Conservation (phyloP, 106 monocot species). For the Acorus gramineus region DNA sequence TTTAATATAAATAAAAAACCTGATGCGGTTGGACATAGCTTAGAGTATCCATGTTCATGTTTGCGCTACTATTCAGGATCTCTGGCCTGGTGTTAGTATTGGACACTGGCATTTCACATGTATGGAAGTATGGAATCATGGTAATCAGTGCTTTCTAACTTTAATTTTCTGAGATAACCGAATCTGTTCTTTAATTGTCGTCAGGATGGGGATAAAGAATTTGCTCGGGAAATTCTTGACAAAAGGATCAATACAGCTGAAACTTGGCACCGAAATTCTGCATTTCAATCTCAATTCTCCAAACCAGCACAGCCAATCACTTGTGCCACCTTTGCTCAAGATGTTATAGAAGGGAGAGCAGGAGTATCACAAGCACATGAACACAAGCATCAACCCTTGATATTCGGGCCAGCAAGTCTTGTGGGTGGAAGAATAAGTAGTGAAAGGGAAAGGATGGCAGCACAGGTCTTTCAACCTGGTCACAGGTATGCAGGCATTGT, state of each 20-base stretch:
- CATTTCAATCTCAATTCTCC: constrained; percentile 35
- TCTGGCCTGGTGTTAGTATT: too few species aligned
- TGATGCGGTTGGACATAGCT: too few species aligned
- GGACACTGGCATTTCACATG: too few species aligned
- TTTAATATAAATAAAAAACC: too few species aligned
- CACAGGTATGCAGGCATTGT: constrained; percentile 44
- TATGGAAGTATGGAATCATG: too few species aligned
- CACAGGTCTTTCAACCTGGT: constrained; percentile 87
- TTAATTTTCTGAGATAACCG: too few species aligned
- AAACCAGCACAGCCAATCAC: constrained; percentile 80
- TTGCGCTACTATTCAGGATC: too few species aligned
- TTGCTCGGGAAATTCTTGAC: constrained; percentile 65
- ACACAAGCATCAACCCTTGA: constrained; percentile 85
- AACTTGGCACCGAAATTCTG: constrained; percentile 62
- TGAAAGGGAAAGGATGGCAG: constrained; percentile 79
- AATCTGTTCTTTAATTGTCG: too few species aligned
- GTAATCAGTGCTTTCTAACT: too few species aligned
- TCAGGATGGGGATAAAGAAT: constrained; percentile 62
- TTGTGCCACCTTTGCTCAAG: constrained; percentile 96
- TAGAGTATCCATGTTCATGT: too few species aligned
- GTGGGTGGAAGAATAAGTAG: constrained; percentile 55
- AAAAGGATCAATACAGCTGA: constrained; percentile 64
- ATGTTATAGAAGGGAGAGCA: constrained; percentile 96
- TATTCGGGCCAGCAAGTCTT: constrained; percentile 86
- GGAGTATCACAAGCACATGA: constrained; percentile 61